Percentiles rank a stretch among this genome's conserved stretches.
These are phyloP conservation scores for Penicillium parvum DNA, from an alignment of 495 filamentous ascomycete genomes.

Conservation along the genomic window DNA sequence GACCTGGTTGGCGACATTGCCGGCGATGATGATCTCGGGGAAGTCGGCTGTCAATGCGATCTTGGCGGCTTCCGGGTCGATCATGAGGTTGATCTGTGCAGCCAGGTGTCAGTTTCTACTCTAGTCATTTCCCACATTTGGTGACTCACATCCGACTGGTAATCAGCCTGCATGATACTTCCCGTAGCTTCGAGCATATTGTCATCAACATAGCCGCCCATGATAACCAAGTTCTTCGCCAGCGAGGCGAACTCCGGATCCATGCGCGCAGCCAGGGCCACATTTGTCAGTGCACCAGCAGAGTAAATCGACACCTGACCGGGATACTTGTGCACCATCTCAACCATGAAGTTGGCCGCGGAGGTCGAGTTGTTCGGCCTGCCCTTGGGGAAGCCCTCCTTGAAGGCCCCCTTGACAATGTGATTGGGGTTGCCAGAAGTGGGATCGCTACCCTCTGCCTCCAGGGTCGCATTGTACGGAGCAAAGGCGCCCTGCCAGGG, in stretches of 20 bases:
- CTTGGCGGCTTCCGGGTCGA: slow-evolving; percentile 41
- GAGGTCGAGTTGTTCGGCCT: slow-evolving; percentile 25
- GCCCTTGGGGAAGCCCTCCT: slow-evolving; percentile 31
- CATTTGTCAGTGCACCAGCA: slow-evolving; percentile 39
- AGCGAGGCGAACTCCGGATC: slow-evolving; percentile 35
- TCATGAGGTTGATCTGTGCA: slow-evolving; percentile 35
- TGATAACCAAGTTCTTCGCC: slow-evolving; percentile 37
- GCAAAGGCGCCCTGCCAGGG: slow-evolving; percentile 34
- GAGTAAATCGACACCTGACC: slow-evolving; percentile 32
- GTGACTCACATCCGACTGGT: slow-evolving; percentile 28
- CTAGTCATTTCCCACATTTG: not conserved
- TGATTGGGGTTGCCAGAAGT: slow-evolving; percentile 29
- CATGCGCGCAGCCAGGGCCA: slow-evolving; percentile 36
- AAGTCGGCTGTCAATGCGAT: slow-evolving; percentile 38
- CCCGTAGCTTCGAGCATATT: slow-evolving; percentile 33
- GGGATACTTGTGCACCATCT: slow-evolving; percentile 36
- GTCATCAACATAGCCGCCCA: slow-evolving; percentile 38
- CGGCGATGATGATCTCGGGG: slow-evolving; percentile 36
- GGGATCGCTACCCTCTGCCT: slow-evolving; percentile 27
- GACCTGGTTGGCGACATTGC: slow-evolving; percentile 38
- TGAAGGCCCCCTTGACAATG: slow-evolving; percentile 30
- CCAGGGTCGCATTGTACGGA: slow-evolving; percentile 24
- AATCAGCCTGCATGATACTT: slow-evolving; percentile 24
- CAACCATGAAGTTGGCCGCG: slow-evolving; percentile 35
- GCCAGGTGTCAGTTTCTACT: not conserved